Conservation (phyloP, 139 green algal genomes). For the Mesotaenium endlicherianum region DNA sequence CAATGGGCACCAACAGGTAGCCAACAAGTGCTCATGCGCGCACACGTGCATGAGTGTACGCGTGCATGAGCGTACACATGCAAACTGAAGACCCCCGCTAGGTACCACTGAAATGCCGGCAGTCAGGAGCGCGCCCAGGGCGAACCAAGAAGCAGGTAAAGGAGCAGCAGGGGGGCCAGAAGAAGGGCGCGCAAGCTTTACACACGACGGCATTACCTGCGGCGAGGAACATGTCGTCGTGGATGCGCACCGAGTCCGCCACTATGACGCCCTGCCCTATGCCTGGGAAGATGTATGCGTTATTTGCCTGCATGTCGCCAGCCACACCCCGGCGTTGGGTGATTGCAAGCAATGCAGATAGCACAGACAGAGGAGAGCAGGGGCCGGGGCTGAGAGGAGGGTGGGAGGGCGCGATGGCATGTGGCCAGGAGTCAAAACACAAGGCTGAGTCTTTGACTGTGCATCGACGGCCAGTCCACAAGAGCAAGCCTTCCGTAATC, state of each 20-base stretch:
- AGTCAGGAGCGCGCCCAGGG: background rate
- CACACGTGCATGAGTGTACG: background rate
- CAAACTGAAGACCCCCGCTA: background rate
- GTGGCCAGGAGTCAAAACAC: background rate
- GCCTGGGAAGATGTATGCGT: constrained; percentile 58
- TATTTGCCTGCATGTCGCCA: constrained; percentile 60
- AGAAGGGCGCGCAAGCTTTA: too few species aligned
- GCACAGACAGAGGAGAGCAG: too few species aligned
- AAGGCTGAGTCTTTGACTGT: background rate
- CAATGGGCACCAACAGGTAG: too few species aligned
- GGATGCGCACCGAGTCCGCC: background rate
- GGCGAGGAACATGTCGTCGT: constrained; percentile 44
- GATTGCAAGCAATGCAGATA: too few species aligned
- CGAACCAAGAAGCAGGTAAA: too few species aligned
- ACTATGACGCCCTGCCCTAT: constrained; percentile 34
- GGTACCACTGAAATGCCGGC: background rate
- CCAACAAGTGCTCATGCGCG: background rate
- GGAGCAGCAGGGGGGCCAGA: too few species aligned
- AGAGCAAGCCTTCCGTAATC: background rate
- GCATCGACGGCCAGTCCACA: background rate
- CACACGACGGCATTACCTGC: constrained; percentile 21
- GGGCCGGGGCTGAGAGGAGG: too few species aligned
- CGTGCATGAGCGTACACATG: background rate
- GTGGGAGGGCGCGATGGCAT: too few species aligned
- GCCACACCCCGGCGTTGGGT: too few species aligned